Conservation (phyloP, 176 grass and related monocot species). For the Aegilops bicornis region DNA sequence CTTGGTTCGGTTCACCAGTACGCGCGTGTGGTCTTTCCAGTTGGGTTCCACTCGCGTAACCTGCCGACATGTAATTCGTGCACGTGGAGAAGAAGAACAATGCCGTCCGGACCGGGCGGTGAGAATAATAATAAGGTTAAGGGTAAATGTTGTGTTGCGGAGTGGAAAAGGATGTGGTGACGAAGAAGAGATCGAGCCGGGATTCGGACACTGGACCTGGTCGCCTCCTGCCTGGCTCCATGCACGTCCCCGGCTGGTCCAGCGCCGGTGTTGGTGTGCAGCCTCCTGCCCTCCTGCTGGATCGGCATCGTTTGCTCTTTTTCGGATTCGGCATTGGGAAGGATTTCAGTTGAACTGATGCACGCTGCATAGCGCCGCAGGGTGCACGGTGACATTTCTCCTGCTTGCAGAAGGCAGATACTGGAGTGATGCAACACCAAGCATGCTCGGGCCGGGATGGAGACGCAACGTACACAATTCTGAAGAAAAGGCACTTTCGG, state of each 20-base stretch:
- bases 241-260: too few relatives aligned
- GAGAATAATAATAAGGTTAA: background rate
- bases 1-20: constrained; percentile 18
- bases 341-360: too few relatives aligned
- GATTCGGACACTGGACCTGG: too few relatives aligned
- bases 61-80: constrained; percentile 25
- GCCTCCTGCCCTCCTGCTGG: too few relatives aligned
- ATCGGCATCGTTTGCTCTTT: too few relatives aligned
- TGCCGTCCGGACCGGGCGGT: background rate
- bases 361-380: too few relatives aligned
- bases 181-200: background rate
- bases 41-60: background rate
- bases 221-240: too few relatives aligned
- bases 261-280: too few relatives aligned
- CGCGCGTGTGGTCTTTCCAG: background rate
- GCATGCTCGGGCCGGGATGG: background rate
- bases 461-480: background rate
- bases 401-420: background rate
- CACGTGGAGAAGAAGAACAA: constrained; percentile 31
- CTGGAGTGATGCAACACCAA: background rate
- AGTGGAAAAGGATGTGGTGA: background rate
- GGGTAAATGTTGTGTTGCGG: too few relatives aligned
- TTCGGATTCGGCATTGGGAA: too few relatives aligned
- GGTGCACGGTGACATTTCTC: too few relatives aligned
- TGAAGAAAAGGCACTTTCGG: too few relatives aligned